Conservation (phyloP, 2,329 filamentous ascomycete species). For the Calonectria hawksworthii region DNA sequence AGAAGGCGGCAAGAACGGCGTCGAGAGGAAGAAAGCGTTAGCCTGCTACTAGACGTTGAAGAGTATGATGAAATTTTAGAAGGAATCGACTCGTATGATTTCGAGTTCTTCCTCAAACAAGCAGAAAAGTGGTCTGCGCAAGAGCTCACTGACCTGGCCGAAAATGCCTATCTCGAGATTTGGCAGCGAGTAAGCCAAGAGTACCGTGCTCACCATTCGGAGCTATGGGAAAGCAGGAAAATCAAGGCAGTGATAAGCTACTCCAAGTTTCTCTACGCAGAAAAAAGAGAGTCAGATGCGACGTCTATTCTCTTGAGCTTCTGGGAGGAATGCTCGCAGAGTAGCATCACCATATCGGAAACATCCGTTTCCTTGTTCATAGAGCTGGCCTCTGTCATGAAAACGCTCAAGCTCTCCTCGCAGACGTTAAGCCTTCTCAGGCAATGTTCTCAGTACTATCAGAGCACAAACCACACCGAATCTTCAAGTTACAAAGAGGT, state of each 20-base stretch:
- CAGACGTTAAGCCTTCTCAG: not conserved
- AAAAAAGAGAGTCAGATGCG: not conserved
- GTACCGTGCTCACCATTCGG: not conserved
- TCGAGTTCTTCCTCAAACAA: not conserved
- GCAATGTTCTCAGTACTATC: not conserved
- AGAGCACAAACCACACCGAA: not conserved
- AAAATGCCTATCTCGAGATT: not conserved
- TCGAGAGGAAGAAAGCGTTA: not conserved
- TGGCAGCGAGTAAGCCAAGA: constrained; percentile 7
- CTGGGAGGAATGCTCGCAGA: constrained; percentile 6
- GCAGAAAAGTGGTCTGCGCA: not conserved
- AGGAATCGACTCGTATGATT: not conserved
- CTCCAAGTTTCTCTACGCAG: not conserved
- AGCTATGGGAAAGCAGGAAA: not conserved
- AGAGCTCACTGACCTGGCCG: not conserved
- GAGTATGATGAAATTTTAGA: not conserved
- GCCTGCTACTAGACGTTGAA: not conserved
- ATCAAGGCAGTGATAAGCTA: not conserved
- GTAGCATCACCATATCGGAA: not conserved
- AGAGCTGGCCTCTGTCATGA: not conserved
- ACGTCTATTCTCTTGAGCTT: not conserved
- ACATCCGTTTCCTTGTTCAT: not conserved
- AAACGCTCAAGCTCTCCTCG: not conserved
- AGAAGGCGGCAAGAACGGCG: not conserved
- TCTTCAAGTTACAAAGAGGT: not conserved